These are phyloP conservation scores for Cutaneotrichosporon sp. DNA, from an alignment of 1,284 basidiomycete species.

Conservation along the genomic window DNA sequence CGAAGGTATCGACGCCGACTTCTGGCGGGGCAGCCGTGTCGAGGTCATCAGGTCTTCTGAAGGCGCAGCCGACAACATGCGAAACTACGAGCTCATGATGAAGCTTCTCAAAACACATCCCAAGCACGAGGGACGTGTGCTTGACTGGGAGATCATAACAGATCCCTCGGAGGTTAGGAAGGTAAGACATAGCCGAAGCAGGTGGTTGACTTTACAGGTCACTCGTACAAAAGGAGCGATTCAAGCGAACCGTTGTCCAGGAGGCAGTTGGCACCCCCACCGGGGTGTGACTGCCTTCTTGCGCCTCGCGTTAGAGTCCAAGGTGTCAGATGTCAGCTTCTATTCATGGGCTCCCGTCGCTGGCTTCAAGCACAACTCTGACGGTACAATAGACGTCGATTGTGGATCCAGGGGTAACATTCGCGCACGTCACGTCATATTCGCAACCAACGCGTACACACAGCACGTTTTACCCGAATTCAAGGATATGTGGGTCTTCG, in stretches of 20 bases:
- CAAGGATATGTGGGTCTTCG: not conserved
- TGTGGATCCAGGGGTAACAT: conserved; percentile 23
- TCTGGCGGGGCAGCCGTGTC: conserved; percentile 27
- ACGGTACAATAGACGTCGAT: conserved; percentile 10
- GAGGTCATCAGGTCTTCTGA: conserved; percentile 15
- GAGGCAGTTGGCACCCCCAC: conserved; percentile 18
- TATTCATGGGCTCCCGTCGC: conserved; percentile 15
- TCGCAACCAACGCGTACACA: conserved; percentile 41
- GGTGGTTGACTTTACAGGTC: not conserved
- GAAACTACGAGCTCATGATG: conserved; percentile 1
- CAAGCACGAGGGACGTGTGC: not conserved
- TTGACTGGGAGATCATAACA: not conserved
- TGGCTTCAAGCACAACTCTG: not conserved
- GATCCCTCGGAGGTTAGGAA: not conserved
- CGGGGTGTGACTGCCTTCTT: conserved; percentile 12
- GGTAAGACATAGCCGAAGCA: not conserved
- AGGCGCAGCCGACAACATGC: not conserved
- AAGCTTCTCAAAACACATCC: not conserved
- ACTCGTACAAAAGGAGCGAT: conserved; percentile 5
- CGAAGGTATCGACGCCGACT: conserved; percentile 28
- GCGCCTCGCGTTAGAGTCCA: conserved; percentile 9
- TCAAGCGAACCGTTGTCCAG: not conserved
- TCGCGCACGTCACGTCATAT: conserved; percentile 25
- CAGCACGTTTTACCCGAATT: conserved; percentile 19
- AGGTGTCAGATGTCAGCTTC: conserved; percentile 2